Conservation (phyloP, 2,329 filamentous ascomycete genomes). For the Talaromyces amestolkiae region DNA sequence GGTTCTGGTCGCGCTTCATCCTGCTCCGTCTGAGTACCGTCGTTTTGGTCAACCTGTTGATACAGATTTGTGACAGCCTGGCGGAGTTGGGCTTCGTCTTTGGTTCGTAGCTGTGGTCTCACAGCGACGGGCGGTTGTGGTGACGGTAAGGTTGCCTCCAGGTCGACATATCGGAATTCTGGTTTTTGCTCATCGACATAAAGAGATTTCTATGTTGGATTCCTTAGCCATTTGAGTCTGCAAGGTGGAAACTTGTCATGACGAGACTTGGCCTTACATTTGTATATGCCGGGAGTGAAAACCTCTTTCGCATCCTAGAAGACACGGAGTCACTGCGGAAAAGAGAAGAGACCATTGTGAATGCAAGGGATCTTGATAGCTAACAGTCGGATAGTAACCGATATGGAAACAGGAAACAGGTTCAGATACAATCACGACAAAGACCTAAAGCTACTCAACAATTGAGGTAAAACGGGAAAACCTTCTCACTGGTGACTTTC, state of each 20-base stretch:
- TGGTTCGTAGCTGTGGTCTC: neutral
- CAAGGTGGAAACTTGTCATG: neutral
- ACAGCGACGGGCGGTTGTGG: neutral
- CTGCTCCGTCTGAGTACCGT: neutral
- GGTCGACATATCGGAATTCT: neutral
- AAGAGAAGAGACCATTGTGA: conserved; percentile 2
- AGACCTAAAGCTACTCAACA: neutral
- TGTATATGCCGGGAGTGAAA: conserved; percentile 7
- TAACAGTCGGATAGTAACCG: neutral
- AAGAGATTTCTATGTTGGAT: neutral
- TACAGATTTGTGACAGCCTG: neutral
- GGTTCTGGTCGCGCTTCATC: neutral
- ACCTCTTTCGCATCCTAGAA: conserved; percentile 8
- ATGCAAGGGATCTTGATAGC: neutral
- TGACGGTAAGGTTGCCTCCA: neutral
- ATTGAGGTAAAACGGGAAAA: neutral
- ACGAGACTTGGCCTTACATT: neutral
- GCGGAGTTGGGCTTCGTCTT: neutral
- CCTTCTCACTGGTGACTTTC: neutral
- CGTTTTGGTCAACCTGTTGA: neutral
- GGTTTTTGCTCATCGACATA: neutral
- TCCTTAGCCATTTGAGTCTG: neutral
- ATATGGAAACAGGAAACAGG: neutral
- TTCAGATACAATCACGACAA: neutral
- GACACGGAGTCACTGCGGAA: conserved; percentile 3